phyloP scores from a whole-genome alignment of 805 yeast genomes.

The Teunomyces aglyptinius region DNA sequence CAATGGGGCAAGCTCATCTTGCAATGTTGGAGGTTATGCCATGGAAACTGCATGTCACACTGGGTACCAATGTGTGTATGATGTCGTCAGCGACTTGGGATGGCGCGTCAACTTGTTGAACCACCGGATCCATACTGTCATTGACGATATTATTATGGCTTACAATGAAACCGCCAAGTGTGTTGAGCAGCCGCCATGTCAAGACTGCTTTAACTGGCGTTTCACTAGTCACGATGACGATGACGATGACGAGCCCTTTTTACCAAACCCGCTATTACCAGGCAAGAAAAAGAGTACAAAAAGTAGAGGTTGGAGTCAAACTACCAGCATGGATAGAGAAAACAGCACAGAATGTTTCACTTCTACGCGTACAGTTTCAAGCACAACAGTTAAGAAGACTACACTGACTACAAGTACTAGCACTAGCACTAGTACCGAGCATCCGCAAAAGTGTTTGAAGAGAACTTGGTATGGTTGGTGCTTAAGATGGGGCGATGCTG shows the following conservation, averaged over 20 bases:
- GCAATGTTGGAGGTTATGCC: constrained; percentile 92
- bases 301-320: neutral
- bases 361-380: neutral
- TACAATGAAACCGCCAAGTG: constrained; percentile 82
- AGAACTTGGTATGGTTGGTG: constrained; percentile 73
- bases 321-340: neutral
- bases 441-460: constrained; percentile 48
- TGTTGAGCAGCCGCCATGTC: constrained; percentile 73
- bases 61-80: constrained; percentile 84
- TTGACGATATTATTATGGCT: constrained; percentile 68
- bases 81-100: constrained; percentile 82
- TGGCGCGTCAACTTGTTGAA: constrained; percentile 88
- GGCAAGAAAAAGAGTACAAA: constrained; percentile 3
- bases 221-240: constrained; percentile 53
- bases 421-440: constrained; percentile 12
- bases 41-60: constrained; percentile 96
- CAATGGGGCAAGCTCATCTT: constrained; percentile 86
- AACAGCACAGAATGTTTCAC: neutral
- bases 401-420: neutral
- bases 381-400: neutral
- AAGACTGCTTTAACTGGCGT: constrained; percentile 89
- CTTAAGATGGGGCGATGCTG: constrained; percentile 42
- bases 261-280: constrained; percentile 40
- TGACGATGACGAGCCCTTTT: constrained; percentile 35
- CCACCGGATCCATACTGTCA: constrained; percentile 88